These are phyloP conservation scores for Pseudopyrenochaeta lycopersici DNA, from an alignment of 2,329 filamentous ascomycete genomes.

Conservation along the genomic window DNA sequence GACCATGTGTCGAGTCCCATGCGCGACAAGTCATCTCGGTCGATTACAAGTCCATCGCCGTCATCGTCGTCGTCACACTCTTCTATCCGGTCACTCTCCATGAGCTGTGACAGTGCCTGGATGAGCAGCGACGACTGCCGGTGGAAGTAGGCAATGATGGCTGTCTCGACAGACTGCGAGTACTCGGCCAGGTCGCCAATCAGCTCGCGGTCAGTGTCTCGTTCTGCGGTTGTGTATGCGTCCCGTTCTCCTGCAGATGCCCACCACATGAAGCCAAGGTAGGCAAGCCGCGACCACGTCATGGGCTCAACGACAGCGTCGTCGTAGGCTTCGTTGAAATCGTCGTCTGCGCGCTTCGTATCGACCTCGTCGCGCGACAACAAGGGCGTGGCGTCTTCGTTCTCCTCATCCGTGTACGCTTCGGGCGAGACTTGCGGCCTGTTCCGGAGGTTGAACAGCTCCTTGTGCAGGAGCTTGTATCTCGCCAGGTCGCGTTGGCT, in stretches of 20 bases:
- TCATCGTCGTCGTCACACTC: conserved; percentile 44
- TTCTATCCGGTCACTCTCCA: conserved; percentile 60
- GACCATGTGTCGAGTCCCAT: conserved; percentile 86
- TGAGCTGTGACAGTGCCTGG: conserved; percentile 68
- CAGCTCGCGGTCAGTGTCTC: conserved; percentile 58
- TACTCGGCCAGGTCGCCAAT: conserved; percentile 54
- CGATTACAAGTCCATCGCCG: conserved; percentile 60
- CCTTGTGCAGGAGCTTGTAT: conserved; percentile 56
- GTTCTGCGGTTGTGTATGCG: conserved; percentile 63
- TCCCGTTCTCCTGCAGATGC: conserved; percentile 80
- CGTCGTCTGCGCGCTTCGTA: conserved; percentile 40
- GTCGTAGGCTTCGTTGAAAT: conserved; percentile 47
- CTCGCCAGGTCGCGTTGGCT: conserved; percentile 90
- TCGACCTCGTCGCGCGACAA: conserved; percentile 34
- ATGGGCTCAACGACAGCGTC: conserved; percentile 62
- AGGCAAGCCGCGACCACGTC: conserved; percentile 77
- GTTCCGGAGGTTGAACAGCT: conserved; percentile 43
- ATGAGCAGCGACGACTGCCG: conserved; percentile 74
- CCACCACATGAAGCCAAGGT: conserved; percentile 90
- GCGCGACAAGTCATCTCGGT: conserved; percentile 70
- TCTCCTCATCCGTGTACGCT: conserved; percentile 29
- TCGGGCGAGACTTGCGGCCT: conserved; percentile 31
- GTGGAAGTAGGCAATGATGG: conserved; percentile 83
- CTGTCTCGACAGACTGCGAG: conserved; percentile 67
- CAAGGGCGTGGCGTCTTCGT: conserved; percentile 33